Evolutionary conservation across 139 green algal species (phyloP).

Genomic region (Chlamydomonas schloesseri): DNA sequence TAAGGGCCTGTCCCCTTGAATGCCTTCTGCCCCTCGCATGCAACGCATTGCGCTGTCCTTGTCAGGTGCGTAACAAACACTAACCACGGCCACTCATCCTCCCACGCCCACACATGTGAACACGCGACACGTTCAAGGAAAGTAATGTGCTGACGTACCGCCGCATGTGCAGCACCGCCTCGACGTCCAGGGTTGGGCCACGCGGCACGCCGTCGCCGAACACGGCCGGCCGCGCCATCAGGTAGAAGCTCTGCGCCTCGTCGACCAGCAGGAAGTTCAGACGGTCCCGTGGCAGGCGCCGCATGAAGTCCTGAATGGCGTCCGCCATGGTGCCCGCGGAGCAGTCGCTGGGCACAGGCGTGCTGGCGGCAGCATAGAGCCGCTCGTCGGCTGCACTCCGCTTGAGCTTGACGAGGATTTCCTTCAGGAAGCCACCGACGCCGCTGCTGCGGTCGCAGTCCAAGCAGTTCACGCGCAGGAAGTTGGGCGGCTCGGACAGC

Average conservation of each 20-base stretch:
- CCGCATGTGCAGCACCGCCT: conserved; percentile 13
- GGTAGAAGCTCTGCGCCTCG: conserved; percentile 17
- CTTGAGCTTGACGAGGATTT: conserved; percentile 1
- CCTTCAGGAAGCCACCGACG: not conserved
- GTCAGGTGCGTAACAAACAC: not conserved
- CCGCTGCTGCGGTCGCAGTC: conserved; percentile 2
- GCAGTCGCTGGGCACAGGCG: not conserved
- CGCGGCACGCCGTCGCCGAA: not conserved
- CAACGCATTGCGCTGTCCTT: not conserved
- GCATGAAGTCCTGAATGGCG: not conserved
- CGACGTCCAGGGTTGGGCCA: conserved; percentile 3
- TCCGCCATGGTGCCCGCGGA: not conserved
- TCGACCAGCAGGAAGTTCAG: conserved; percentile 23
- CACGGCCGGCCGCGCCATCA: not conserved
- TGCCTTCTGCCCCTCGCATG: not conserved
- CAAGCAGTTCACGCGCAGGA: conserved; percentile 14
- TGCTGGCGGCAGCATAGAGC: conserved; percentile 8
- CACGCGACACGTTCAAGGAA: not conserved
- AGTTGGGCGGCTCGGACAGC: conserved; percentile 20
- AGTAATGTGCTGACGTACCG: not conserved
- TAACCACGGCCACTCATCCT: not conserved
- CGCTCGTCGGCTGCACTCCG: not conserved
- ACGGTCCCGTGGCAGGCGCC: conserved; percentile 10
- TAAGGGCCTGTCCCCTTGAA: not conserved
- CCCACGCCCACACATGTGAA: not conserved